phyloP scores from a whole-genome alignment of 2,329 filamentous ascomycete species.

The Fusarium phyllophilum region DNA sequence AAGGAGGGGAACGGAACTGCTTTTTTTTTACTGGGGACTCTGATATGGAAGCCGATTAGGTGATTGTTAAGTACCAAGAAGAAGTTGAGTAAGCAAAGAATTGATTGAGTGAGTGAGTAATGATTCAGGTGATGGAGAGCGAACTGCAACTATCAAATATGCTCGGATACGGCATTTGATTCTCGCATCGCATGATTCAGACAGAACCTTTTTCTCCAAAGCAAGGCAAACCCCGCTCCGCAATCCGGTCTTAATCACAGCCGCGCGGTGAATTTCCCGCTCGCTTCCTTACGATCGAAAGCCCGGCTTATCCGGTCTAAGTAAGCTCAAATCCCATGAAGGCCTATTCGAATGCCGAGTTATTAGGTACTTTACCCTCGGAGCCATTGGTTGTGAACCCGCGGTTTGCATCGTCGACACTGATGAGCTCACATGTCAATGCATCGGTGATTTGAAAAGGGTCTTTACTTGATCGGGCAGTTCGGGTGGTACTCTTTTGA shows the following conservation, averaged over 20 bases:
- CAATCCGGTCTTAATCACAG: slow-evolving; percentile 35
- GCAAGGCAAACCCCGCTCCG: slow-evolving; percentile 19
- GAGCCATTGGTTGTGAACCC: neutral
- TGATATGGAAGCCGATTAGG: slow-evolving; percentile 11
- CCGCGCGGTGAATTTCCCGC: slow-evolving; percentile 44
- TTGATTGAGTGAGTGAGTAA: neutral
- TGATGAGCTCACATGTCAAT: slow-evolving; percentile 36
- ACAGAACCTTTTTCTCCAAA: slow-evolving; percentile 18
- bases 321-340: neutral
- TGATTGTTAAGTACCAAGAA: slow-evolving; percentile 9
- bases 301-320: slow-evolving; percentile 39
- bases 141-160: neutral
- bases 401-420: slow-evolving; percentile 28
- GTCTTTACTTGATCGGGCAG: slow-evolving; percentile 28
- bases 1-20: slow-evolving; percentile 14
- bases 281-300: neutral
- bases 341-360: slow-evolving; percentile 7
- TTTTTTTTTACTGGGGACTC: neutral
- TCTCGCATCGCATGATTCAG: slow-evolving; percentile 42
- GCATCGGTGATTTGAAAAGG: slow-evolving; percentile 1
- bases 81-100: neutral
- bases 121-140: neutral
- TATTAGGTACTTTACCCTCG: slow-evolving; percentile 1
- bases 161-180: neutral
- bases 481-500: slow-evolving; percentile 3